A percentile compares a stretch with the other conserved stretches of the same genome.
phyloP scores from a whole-genome alignment of 257 asterid species.

The Jacaranda mimosifolia region DNA sequence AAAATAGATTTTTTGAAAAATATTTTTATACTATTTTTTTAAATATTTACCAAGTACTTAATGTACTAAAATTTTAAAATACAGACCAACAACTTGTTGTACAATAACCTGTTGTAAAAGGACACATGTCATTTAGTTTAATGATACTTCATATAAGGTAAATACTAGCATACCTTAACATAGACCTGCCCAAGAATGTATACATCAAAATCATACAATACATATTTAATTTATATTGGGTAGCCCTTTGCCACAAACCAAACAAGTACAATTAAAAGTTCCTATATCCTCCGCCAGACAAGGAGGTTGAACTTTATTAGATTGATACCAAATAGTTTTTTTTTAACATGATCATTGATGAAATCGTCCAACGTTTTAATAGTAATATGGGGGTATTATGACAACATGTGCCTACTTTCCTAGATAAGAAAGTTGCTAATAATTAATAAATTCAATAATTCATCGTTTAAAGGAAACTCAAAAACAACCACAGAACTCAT shows the following conservation, averaged over 20 bases:
- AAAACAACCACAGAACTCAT: slow-evolving; percentile 62
- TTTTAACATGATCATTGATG: slow-evolving; percentile 44
- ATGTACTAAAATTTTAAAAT: too few relatives aligned
- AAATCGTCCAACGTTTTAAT: slow-evolving; percentile 57
- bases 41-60: too few relatives aligned
- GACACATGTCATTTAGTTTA: too few relatives aligned
- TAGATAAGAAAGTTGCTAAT: slow-evolving; percentile 66
- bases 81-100: too few relatives aligned
- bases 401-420: slow-evolving; percentile 63
- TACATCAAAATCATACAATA: too few relatives aligned
- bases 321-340: slow-evolving; percentile 53
- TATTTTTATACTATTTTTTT: too few relatives aligned
- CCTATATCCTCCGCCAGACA: slow-evolving; percentile 64
- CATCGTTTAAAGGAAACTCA: slow-evolving; percentile 58
- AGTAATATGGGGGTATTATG: slow-evolving; percentile 61
- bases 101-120: too few relatives aligned
- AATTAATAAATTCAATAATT: slow-evolving; percentile 54
- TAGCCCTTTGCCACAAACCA: background rate
- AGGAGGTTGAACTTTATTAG: slow-evolving; percentile 44
- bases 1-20: too few relatives aligned
- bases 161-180: too few relatives aligned
- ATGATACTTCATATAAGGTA: too few relatives aligned
- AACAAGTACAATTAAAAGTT: slow-evolving; percentile 38
- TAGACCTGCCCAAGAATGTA: too few relatives aligned
- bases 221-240: too few relatives aligned